These are phyloP conservation scores for Phytopythium vexans DNA, from an alignment of 352 stramenopile genomes.

Conservation along the genomic window DNA sequence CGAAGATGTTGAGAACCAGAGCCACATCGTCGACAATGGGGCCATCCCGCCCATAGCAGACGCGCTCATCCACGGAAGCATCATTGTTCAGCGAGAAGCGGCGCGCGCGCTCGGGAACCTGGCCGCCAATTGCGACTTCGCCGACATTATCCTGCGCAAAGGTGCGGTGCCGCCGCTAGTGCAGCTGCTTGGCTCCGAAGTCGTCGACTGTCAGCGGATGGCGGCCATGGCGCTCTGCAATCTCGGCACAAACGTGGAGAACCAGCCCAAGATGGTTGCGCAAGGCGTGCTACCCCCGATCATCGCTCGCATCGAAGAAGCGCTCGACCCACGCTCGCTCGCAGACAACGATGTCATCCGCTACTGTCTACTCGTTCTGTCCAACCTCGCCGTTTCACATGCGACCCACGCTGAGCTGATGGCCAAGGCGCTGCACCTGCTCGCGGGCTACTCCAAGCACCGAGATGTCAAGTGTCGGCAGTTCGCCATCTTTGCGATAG, in stretches of 20 bases:
- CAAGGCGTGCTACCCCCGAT: slow-evolving; percentile 87
- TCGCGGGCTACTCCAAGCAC: slow-evolving; percentile 93
- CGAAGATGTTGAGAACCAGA: slow-evolving; percentile 94
- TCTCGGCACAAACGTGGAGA: slow-evolving; percentile 92
- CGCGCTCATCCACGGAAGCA: slow-evolving; percentile 64
- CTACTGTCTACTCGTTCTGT: slow-evolving; percentile 93
- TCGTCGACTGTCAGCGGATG: slow-evolving; percentile 94
- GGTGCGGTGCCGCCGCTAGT: slow-evolving; percentile 85
- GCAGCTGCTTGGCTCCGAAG: slow-evolving; percentile 84
- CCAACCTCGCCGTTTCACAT: slow-evolving; percentile 89
- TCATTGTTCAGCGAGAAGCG: slow-evolving; percentile 91
- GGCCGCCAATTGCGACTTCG: slow-evolving; percentile 94
- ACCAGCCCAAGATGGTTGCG: slow-evolving; percentile 89
- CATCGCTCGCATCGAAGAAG: slow-evolving; percentile 84
- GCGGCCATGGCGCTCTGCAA: slow-evolving; percentile 95
- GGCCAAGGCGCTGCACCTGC: slow-evolving; percentile 71
- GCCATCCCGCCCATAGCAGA: slow-evolving; percentile 87
- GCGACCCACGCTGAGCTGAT: slow-evolving; percentile 85
- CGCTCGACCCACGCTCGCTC: slow-evolving; percentile 89
- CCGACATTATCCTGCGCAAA: slow-evolving; percentile 87
- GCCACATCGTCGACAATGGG: slow-evolving; percentile 84
- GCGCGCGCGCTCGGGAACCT: slow-evolving; percentile 93
- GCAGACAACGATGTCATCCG: slow-evolving; percentile 94
- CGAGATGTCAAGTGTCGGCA: slow-evolving; percentile 96
- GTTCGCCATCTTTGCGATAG: slow-evolving; percentile 93